Percentiles rank a stretch among this genome's conserved stretches.
Evolutionary conservation across 108 stramenopile genomes (phyloP).

Genomic region (Fragilaria crotonensis): DNA sequence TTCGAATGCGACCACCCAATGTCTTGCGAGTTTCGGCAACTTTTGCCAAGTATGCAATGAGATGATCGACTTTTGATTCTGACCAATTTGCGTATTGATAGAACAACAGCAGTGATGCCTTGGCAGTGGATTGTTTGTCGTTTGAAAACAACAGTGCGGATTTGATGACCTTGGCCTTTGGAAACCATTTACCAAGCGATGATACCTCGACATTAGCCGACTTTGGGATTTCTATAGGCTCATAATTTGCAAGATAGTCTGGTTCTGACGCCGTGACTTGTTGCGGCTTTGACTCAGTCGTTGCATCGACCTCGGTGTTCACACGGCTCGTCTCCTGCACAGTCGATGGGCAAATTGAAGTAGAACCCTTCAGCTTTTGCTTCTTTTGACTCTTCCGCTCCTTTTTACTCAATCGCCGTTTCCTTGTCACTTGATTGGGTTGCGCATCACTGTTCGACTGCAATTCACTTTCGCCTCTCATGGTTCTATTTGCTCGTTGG

Average conservation of each 20-base stretch:
- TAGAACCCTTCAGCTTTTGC: not conserved
- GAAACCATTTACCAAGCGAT: constrained; percentile 80
- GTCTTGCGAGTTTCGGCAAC: constrained; percentile 31
- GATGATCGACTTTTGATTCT: constrained; percentile 71
- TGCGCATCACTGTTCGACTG: too few relatives aligned
- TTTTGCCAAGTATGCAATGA: constrained; percentile 43
- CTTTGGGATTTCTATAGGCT: not conserved
- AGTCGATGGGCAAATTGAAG: not conserved
- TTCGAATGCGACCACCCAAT: constrained; percentile 74
- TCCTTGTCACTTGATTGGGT: too few relatives aligned
- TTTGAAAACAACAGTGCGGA: constrained; percentile 40
- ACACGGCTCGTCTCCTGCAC: not conserved
- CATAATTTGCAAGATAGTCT: not conserved
- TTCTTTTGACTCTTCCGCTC: not conserved
- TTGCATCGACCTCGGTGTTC: not conserved
- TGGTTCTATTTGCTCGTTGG: too few relatives aligned
- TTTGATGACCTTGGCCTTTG: constrained; percentile 67
- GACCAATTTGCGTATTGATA: constrained; percentile 61
- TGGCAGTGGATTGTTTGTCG: constrained; percentile 10
- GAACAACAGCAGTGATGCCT: constrained; percentile 64
- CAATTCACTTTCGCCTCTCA: too few relatives aligned
- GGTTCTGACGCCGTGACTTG: not conserved
- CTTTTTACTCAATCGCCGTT: not conserved
- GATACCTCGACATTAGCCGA: constrained; percentile 3
- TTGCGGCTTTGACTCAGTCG: too few relatives aligned